A percentile compares a stretch with the other conserved stretches of the same genome.
These are phyloP conservation scores for Xylariaceae sp. DNA, from an alignment of 2,329 filamentous ascomycete species.

Conservation along the genomic window DNA sequence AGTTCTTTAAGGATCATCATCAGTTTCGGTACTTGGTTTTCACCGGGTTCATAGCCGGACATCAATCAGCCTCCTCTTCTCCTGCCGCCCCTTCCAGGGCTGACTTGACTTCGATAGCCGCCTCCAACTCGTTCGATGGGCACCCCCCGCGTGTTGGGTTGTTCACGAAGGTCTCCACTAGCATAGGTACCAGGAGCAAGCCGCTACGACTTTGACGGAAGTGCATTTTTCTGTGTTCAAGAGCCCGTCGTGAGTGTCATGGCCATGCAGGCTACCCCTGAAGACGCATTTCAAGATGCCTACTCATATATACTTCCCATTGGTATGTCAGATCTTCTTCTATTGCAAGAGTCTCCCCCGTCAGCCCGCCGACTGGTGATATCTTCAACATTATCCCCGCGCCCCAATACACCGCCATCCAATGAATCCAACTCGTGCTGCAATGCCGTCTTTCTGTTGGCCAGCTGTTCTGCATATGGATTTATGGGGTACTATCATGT, in stretches of 20 bases:
- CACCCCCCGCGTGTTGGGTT: background rate
- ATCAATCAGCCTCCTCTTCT: constrained; percentile 22
- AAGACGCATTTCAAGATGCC: constrained; percentile 53
- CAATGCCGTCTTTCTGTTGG: constrained; percentile 54
- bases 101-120: constrained; percentile 12
- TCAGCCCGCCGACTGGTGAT: background rate
- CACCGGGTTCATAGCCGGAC: constrained; percentile 10
- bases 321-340: constrained; percentile 52
- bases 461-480: constrained; percentile 40
- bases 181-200: background rate
- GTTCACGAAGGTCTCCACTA: constrained; percentile 3
- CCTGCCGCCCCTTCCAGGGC: constrained; percentile 3
- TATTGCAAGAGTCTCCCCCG: constrained; percentile 5
- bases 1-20: constrained; percentile 1
- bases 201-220: background rate
- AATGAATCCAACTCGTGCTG: constrained; percentile 60
- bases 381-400: constrained; percentile 8
- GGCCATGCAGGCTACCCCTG: constrained; percentile 53
- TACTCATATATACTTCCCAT: constrained; percentile 61
- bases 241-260: constrained; percentile 48
- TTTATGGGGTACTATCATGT: constrained; percentile 40
- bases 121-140: background rate
- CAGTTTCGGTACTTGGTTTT: constrained; percentile 14
- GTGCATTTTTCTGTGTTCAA: constrained; percentile 16
- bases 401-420: constrained; percentile 42